Conservation (phyloP, 2,329 filamentous ascomycete genomes). For the Trichophyton verrucosum region DNA sequence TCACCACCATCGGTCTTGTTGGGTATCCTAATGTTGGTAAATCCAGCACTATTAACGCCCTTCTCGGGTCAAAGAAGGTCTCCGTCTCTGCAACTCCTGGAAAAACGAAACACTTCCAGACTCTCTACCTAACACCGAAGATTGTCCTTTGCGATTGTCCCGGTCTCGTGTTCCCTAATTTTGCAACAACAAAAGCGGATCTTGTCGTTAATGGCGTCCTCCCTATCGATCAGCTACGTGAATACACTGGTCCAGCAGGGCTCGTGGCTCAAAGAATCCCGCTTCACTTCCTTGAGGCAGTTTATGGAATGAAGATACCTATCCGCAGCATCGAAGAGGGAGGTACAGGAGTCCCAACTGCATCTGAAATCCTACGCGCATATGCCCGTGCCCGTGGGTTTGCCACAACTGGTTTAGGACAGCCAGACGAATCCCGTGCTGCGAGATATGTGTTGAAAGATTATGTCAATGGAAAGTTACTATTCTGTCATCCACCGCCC, state of each 20-base stretch:
- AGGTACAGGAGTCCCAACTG: conserved; percentile 74
- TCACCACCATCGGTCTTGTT: conserved; percentile 76
- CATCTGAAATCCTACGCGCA: conserved; percentile 69
- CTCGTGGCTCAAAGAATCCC: conserved; percentile 79
- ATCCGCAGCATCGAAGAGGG: conserved; percentile 78
- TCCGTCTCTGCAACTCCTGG: conserved; percentile 94
- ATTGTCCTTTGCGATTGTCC: conserved; percentile 96
- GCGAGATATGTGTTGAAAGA: conserved; percentile 87
- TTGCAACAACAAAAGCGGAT: conserved; percentile 31
- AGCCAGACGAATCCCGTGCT: conserved; percentile 86
- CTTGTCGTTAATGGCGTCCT: conserved; percentile 90
- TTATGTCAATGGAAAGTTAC: conserved; percentile 89
- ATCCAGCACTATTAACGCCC: conserved; percentile 95
- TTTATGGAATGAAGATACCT: conserved; percentile 84
- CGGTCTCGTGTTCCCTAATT: conserved; percentile 66
- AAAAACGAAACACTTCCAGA: conserved; percentile 99
- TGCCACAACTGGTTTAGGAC: conserved; percentile 74
- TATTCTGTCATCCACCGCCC: conserved; percentile 83
- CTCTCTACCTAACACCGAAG: conserved; percentile 79
- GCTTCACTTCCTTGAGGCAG: conserved; percentile 73
- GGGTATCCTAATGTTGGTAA: conserved; percentile 99
- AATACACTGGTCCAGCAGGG: conserved; percentile 75
- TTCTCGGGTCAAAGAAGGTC: conserved; percentile 97
- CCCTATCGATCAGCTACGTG: conserved; percentile 90
- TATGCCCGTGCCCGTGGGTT: conserved; percentile 87